These are phyloP conservation scores for Aphanomyces astaci DNA, from an alignment of 352 stramenopile genomes.

Conservation along the genomic window DNA sequence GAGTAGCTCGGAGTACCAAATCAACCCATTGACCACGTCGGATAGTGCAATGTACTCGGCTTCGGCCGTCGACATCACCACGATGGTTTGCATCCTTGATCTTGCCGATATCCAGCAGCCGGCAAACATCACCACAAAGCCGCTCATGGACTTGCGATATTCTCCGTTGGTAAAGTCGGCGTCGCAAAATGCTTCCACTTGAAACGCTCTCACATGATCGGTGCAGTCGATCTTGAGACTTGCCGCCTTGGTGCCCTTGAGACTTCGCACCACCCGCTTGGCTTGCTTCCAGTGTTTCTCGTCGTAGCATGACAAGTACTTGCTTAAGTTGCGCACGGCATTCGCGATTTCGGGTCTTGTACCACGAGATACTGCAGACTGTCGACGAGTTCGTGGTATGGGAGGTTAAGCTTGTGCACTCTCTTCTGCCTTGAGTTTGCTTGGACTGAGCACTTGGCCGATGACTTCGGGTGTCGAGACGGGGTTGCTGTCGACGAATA, in stretches of 20 bases:
- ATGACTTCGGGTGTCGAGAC: neutral
- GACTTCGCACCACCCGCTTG: conserved; percentile 17
- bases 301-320: conserved; percentile 14
- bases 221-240: conserved; percentile 10
- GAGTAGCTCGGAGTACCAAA: conserved; percentile 3
- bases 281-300: conserved; percentile 17
- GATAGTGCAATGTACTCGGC: neutral
- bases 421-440: conserved; percentile 1
- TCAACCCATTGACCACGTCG: neutral
- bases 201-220: neutral
- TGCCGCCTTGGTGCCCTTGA: conserved; percentile 9
- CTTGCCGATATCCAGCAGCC: neutral
- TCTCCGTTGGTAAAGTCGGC: conserved; percentile 17
- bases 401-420: conserved; percentile 15
- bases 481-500: neutral
- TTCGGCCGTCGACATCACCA: neutral
- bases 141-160: conserved; percentile 13
- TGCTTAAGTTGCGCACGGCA: conserved; percentile 14
- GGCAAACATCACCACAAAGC: neutral
- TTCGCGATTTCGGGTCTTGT: conserved; percentile 23
- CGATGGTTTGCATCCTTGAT: neutral
- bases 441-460: neutral
- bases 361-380: conserved; percentile 19
- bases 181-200: conserved; percentile 12
- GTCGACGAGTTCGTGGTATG: conserved; percentile 19